A percentile compares a stretch with the other conserved stretches of the same genome.
phyloP scores from a whole-genome alignment of 208 protist species.

The Sergeia podlipaevii region DNA sequence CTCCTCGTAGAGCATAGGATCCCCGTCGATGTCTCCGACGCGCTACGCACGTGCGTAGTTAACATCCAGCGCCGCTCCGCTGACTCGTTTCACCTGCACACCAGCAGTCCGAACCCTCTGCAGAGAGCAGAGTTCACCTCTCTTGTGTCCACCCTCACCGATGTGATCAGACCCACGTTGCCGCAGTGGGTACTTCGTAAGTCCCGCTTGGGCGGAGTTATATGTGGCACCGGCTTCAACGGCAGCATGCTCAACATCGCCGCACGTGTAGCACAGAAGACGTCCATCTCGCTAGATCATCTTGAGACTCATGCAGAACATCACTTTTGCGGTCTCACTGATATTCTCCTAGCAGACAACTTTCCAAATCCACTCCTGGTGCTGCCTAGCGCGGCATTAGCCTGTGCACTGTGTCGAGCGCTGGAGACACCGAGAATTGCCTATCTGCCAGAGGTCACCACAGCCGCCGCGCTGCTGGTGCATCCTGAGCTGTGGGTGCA shows the following conservation, averaged over 20 bases:
- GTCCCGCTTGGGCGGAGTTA: conserved; percentile 46
- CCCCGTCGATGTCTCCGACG: conserved; percentile 40
- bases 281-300: conserved; percentile 53
- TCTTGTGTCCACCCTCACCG: conserved; percentile 33
- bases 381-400: conserved; percentile 56
- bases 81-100: conserved; percentile 22
- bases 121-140: conserved; percentile 48
- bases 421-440: conserved; percentile 52
- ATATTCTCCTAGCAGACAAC: conserved; percentile 63
- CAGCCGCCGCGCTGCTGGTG: conserved; percentile 54
- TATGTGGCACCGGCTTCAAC: conserved; percentile 67
- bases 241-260: conserved; percentile 72
- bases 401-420: conserved; percentile 51
- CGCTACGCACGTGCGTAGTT: conserved; percentile 57
- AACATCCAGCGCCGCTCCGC: conserved; percentile 44
- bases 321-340: conserved; percentile 81
- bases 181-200: conserved; percentile 65
- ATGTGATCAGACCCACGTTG: conserved; percentile 29
- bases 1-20: conserved; percentile 35
- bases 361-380: conserved; percentile 66
- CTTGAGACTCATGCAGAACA: conserved; percentile 62
- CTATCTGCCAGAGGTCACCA: conserved; percentile 69
- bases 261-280: conserved; percentile 71
- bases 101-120: conserved; percentile 73
- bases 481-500: conserved; percentile 66